Base-by-base conservation (phyloP, 2,329 filamentous ascomycete species). In the Apiospora sp. region DNA sequence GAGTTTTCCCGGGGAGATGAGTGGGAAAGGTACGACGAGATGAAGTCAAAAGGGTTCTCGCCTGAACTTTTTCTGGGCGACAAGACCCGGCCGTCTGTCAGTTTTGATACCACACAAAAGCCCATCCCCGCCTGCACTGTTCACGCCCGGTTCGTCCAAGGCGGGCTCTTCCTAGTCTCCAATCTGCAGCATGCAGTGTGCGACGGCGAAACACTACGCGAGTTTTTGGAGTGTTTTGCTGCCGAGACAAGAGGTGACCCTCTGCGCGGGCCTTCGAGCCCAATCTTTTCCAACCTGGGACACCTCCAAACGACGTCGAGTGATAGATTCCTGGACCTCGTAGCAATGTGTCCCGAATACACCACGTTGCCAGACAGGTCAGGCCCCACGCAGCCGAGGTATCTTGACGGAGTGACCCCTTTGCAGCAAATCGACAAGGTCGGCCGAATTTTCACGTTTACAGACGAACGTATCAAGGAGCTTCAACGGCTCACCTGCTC, bases 361-460 rank as follows among this genome's bases (percentile, higher is more conserved):
- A 74, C 75, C 0, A 75, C 81, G 43, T 75, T 83, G 27, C 67
- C 77, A 3, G 77, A 80, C 61, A 76, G 76, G 24, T 80, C 76
- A 27, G 84, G 84, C 3, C 84, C 84, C 13, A 83, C 82, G 19
- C 79, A 82, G 73, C 82, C 81, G 14, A 75, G 76, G 16, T 72
- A 81, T 22, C 71, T 76, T 19, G 73, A 78, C 4, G 75, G 72
- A 0, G 81, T 80, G 16, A 71, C 74, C 7, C 75, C 81, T 0
- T 76, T 82, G 72, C 71, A 76, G 4, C 67, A 76, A 24, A 81
- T 83, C 72, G 72, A 76, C n/a, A 83, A 82, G 71, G 80, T 78
- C n/a, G 83, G 83, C 70, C 83, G 80, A 67, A 83, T 86, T 30
- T 86, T 86, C 73, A 79, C 83, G 19, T 84, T 86, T 71, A 77